Base-by-base conservation (phyloP, 2,329 filamentous ascomycete genomes). In the Aspergillus texensis region DNA sequence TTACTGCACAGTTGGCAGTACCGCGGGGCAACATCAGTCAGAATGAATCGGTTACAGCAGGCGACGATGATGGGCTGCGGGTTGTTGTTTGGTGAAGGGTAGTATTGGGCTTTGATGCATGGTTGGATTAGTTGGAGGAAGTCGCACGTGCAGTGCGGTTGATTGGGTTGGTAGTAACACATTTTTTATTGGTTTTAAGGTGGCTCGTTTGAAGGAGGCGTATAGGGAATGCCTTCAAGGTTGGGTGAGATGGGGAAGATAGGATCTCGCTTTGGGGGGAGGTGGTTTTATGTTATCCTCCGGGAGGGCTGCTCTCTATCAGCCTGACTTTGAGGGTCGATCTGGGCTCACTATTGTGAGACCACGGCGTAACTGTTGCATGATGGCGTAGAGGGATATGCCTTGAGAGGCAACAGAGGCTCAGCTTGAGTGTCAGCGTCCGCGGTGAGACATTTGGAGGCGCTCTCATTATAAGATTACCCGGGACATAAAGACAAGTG, bases 91-190 rank as follows among this genome's bases (percentile, higher is more conserved):
- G 58, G 62, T 1, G 66, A 59, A 1, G 61, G 60, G 41, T 58
- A 55, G 43, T 57, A 39, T 9, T 50, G 56, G 12, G 62, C 66
- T 24, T 48, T 32, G 36, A 46, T 14, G 46, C 70, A 71, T 26
- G 68, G 70, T 46, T 65, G 66, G 60, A 69, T 45, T 19, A 71
- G 68, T 54, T 67, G 65, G 53, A 62, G 58, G 66, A 68, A 67
- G 39, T 60, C 24, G 63, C 65, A 69, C 60, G 58, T 67, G 65
- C 67, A 69, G 53, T 62, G 63, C 6, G 62, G 62, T 34, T 61
- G 65, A 61, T 68, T 71, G 32, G 68, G 64, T 63, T 67, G 46
- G 61, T 68, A 65, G 59, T 56, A 66, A 57, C 63, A 68, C 66
- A 68, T 68, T 12, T 21, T 26, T 21, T n/a, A 41, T 26, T 48